These are phyloP conservation scores for Phytophthora sojae DNA, from an alignment of 352 stramenopile species.

Conservation along the genomic window DNA sequence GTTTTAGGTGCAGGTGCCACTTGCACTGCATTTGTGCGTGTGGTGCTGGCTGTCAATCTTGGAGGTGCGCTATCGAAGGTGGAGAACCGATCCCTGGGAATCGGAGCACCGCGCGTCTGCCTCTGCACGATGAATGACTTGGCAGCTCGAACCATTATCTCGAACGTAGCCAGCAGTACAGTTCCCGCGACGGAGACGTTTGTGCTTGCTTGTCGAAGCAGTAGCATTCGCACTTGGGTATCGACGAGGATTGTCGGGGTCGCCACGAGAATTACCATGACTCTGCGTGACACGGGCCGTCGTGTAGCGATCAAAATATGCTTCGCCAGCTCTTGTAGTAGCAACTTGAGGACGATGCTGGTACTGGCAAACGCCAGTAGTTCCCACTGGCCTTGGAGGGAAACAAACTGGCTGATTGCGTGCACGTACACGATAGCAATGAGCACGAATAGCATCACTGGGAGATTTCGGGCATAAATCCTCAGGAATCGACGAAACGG, in stretches of 20 bases:
- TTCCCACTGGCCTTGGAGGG: background rate
- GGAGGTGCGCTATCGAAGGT: background rate
- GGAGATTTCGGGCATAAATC: conserved; percentile 17
- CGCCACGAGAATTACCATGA: conserved; percentile 28
- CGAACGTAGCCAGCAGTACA: conserved; percentile 24
- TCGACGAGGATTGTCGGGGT: conserved; percentile 46
- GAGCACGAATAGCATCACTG: conserved; percentile 11
- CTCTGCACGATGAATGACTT: conserved; percentile 26
- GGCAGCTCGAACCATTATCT: conserved; percentile 28
- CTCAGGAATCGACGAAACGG: conserved; percentile 9
- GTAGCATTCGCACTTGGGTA: conserved; percentile 42
- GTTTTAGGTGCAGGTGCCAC: background rate
- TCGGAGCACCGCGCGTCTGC: conserved; percentile 3
- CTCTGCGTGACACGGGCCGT: conserved; percentile 2
- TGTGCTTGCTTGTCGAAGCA: conserved; percentile 31
- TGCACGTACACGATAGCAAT: conserved; percentile 16
- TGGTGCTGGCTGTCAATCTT: background rate
- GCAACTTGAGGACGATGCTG: conserved; percentile 21
- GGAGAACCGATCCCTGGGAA: conserved; percentile 1
- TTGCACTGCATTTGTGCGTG: background rate
- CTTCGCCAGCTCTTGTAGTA: conserved; percentile 26
- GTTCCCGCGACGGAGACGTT: conserved; percentile 25
- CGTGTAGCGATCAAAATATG: conserved; percentile 1
- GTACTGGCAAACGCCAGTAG: background rate
- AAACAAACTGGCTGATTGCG: background rate